Evolutionary conservation across 2,329 filamentous ascomycete genomes (phyloP).

Genomic region (Periconia macrospinosa): DNA sequence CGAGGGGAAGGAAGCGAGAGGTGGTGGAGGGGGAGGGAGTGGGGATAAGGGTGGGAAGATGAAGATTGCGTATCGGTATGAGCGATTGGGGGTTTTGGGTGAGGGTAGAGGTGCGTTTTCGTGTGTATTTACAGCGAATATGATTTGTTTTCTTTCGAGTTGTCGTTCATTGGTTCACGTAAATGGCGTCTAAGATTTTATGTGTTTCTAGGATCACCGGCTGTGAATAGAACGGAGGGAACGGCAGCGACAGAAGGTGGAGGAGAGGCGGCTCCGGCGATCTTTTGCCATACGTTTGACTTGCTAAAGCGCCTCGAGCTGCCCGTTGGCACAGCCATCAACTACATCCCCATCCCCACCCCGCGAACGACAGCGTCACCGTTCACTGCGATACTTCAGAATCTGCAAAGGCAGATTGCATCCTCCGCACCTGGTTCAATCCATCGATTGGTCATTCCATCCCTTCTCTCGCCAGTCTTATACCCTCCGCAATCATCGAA

Average conservation of each 20-base stretch:
- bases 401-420: slow-evolving; percentile 58
- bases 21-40: slow-evolving; percentile 37
- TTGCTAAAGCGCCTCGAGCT: slow-evolving; percentile 53
- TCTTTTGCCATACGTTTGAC: slow-evolving; percentile 57
- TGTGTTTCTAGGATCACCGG: slow-evolving; percentile 19
- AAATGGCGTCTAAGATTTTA: slow-evolving; percentile 16
- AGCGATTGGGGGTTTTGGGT: slow-evolving; percentile 72
- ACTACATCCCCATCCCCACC: slow-evolving; percentile 62
- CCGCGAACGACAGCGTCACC: slow-evolving; percentile 62
- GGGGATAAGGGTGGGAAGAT: slow-evolving; percentile 62
- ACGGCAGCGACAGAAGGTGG: slow-evolving; percentile 47
- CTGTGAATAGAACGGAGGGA: slow-evolving; percentile 44
- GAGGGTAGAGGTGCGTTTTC: slow-evolving; percentile 63
- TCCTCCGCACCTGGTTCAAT: slow-evolving; percentile 58
- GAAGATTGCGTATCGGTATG: slow-evolving; percentile 99
- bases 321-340: slow-evolving; percentile 44
- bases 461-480: slow-evolving; percentile 80
- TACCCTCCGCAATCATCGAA: slow-evolving; percentile 71
- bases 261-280: slow-evolving; percentile 1
- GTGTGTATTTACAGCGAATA: slow-evolving; percentile 12
- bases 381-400: slow-evolving; percentile 68
- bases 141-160: background rate
- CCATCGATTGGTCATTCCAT: slow-evolving; percentile 84
- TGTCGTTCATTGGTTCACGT: background rate
- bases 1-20: slow-evolving; percentile 40